Evolutionary conservation across 345 rosid species (phyloP), one percentile per base, ranked within the genome.

Genomic region (Eucalyptus erythrocorys): DNA sequence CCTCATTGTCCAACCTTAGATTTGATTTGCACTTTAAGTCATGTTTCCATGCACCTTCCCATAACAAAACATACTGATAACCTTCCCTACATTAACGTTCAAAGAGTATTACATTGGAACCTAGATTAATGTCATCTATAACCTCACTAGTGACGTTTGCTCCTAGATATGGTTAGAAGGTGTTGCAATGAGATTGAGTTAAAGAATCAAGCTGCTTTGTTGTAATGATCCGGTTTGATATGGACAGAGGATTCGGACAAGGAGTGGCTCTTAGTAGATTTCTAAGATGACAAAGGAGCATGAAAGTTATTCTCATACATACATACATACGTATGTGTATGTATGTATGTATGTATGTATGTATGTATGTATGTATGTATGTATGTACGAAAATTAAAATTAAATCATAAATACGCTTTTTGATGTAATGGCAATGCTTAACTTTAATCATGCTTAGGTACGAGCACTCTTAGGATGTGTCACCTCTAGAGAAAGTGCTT

Each of bases 281-380:
- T 51, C 1, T 51, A 51, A 2, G 0, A 51, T 19, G 10, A 1
- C 4, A 19, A 51, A 51, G 57, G 57, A 51, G 26, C 4, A 21
- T 7, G 24, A 51, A 7, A 51, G 55, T 4, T 1, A 17, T 51
- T 17, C 0, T 51, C n/a, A n/a, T n/a, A n/a, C n/a, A n/a, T n/a
- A n/a, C n/a, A n/a, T n/a, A n/a, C n/a, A 50, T 50, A 17, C 17
- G 1, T 48, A 3, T 48, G 13, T 42, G 8, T 42, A 7, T 43
- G 45, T 43, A 8, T 43, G 45, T 43, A 8, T 43, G 8, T 48
- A 6, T 5, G 1, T 48, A 16, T n/a, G n/a, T n/a, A n/a, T n/a
- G n/a, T n/a, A n/a, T n/a, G n/a, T n/a, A n/a, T n/a, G n/a, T n/a
- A n/a, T n/a, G n/a, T n/a, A n/a, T n/a, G n/a, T n/a, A n/a, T n/a